Evolutionary conservation across 345 rosid genomes (phyloP), one percentile per base, ranked within the genome.

Genomic region (Psidium guajava): DNA sequence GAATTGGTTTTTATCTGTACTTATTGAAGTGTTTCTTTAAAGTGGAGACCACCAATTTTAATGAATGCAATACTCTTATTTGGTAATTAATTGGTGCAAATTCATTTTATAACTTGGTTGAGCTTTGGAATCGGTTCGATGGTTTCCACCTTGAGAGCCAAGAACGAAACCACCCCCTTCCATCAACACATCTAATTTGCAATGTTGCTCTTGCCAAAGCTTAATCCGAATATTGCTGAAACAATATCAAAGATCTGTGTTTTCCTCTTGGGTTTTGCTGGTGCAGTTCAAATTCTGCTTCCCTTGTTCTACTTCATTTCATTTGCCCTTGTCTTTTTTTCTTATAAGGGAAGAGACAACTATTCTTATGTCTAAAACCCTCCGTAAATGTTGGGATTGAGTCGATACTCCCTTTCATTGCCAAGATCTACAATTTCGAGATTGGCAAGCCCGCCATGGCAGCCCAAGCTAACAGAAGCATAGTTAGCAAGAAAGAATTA

Each of bases 361-460:
- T 8, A 0, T 6, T 61, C 5, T 61, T 28, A 3, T 61, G 22
- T 15, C 42, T 3, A 2, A 16, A 64, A 64, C 3, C 75, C 75
- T 28, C 42, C 1, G 3, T 5, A 32, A 28, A 64, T 28, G 8
- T 64, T 16, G 1, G 12, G 6, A 32, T 69, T 16, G 44, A 32
- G 13, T 15, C 44, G 9, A 16, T 64, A 32, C 20, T 8, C 22
- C 5, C 1, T 64, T 64, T 1, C 24, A 69, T 69, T 22, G 20
- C 13, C 0, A 0, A 18, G 13, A 69, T 69, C 5, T 36, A 36
- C 8, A 64, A 10, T 28, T 64, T 64, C 6, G 0, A 32, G 6
- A 5, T 64, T 0, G 6, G 11, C 5, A 11, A 69, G 6, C 47
- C 3, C 6, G 0, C 1, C 13, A 5, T 0, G 0, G 2, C 0